These are phyloP conservation scores for Candida ortonii DNA, from an alignment of 805 yeast species.

Conservation along the genomic window DNA sequence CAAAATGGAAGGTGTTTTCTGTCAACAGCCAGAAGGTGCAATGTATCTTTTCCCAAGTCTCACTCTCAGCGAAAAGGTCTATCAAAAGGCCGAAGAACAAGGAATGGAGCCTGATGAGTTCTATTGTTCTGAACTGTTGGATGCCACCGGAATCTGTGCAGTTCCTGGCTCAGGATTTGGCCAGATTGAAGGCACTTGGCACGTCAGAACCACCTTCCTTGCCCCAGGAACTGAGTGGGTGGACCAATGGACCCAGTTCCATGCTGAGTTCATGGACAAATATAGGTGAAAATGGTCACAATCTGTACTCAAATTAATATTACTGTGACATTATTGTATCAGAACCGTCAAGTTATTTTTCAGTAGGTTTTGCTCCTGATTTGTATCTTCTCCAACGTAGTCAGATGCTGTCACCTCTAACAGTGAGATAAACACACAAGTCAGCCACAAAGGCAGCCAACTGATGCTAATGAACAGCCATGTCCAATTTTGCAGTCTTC, in stretches of 20 bases:
- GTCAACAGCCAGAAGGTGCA: conserved; percentile 94
- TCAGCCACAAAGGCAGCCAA: conserved; percentile 83
- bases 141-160: conserved; percentile 90
- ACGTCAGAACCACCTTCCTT: conserved; percentile 92
- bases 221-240: conserved; percentile 96
- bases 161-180: conserved; percentile 98
- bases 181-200: conserved; percentile 84
- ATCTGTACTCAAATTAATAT: conserved; percentile 1
- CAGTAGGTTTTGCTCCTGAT: no score
- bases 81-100: conserved; percentile 53
- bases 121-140: conserved; percentile 81
- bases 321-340: no score
- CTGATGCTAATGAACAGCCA: conserved; percentile 72
- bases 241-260: conserved; percentile 74
- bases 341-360: no score
- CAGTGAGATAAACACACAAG: conserved; percentile 24
- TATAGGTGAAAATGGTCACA: conserved; percentile 35
- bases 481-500: conserved; percentile 75
- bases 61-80: conserved; percentile 60
- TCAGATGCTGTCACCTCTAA: conserved; percentile 21
- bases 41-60: conserved; percentile 93
- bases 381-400: conserved; percentile 7
- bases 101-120: conserved; percentile 76
- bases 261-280: conserved; percentile 60
- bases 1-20: conserved; percentile 74